phyloP scores from a whole-genome alignment of 768 basidiomycete species.

The Boletus patriciae region DNA sequence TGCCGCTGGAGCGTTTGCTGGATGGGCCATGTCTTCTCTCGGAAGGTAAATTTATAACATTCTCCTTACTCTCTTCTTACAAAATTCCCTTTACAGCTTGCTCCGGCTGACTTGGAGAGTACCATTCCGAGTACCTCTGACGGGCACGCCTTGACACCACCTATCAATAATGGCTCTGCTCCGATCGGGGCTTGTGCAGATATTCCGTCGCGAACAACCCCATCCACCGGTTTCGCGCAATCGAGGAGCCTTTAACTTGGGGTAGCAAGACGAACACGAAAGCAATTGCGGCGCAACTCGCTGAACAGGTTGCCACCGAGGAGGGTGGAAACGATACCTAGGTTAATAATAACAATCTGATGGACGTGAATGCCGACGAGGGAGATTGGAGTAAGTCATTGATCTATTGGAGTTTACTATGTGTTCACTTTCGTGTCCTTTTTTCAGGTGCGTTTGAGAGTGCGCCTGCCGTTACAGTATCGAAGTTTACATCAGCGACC shows the following conservation, averaged over 20 bases:
- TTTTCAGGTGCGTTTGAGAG: conserved; percentile 75
- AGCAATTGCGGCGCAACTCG: conserved; percentile 52
- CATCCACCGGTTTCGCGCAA: conserved; percentile 33
- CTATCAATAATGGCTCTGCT: conserved; percentile 4
- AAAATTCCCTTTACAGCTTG: conserved; percentile 48
- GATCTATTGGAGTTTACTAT: neutral
- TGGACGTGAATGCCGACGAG: conserved; percentile 90
- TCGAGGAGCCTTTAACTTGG: conserved; percentile 72
- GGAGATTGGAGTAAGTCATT: conserved; percentile 84
- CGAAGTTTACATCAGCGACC: conserved; percentile 23
- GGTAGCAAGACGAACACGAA: conserved; percentile 46
- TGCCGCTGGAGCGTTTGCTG: conserved; percentile 87
- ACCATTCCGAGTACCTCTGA: conserved; percentile 49
- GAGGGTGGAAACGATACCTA: conserved; percentile 52
- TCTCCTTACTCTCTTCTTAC: conserved; percentile 16
- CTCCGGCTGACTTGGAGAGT: conserved; percentile 69
- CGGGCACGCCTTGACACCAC: conserved; percentile 45
- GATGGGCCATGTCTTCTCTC: conserved; percentile 93
- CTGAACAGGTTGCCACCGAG: conserved; percentile 52
- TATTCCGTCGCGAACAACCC: neutral
- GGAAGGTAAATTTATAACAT: conserved; percentile 54
- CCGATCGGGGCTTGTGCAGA: neutral
- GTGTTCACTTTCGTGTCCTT: neutral
- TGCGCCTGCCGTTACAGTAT: conserved; percentile 35
- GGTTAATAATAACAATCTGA: conserved; percentile 77